These are phyloP conservation scores for Syzygium aromaticum DNA, from an alignment of 345 rosid species.

Conservation along the genomic window DNA sequence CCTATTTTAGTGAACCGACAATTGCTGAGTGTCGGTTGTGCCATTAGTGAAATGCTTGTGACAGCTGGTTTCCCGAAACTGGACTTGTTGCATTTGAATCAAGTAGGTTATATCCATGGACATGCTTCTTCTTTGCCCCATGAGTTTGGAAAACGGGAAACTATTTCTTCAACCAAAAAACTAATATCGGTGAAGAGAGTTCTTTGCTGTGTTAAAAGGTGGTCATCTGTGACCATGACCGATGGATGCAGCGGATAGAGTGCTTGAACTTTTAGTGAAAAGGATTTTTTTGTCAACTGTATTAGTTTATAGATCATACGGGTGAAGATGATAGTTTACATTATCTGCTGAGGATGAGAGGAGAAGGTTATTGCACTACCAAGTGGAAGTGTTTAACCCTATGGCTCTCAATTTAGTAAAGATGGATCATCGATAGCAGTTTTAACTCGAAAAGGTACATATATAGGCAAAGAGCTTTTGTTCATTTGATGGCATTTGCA, in stretches of 20 bases:
- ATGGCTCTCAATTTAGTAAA: not conserved
- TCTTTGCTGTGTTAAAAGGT: not conserved
- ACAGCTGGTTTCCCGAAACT: not conserved
- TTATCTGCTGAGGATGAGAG: not conserved
- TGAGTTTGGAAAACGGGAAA: not conserved
- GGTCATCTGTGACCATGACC: not conserved
- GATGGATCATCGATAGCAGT: not conserved
- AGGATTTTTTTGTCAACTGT: not conserved
- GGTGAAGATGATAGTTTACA: not conserved
- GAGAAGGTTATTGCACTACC: not conserved
- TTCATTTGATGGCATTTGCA: not conserved
- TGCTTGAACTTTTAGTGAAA: not conserved
- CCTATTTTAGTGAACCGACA: not conserved
- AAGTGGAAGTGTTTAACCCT: not conserved
- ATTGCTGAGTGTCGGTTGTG: not conserved
- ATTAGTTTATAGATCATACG: not conserved
- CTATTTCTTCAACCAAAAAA: not conserved
- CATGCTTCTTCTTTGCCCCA: not conserved
- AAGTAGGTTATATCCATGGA: not conserved
- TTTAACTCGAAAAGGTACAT: not conserved
- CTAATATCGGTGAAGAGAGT: not conserved
- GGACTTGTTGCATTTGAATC: not conserved
- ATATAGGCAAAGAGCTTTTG: not conserved
- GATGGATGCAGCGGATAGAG: not conserved
- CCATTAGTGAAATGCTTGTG: not conserved